Evolutionary conservation across 2,329 filamentous ascomycete genomes (phyloP).

Genomic region (Magnaporthiopsis rhizophila): DNA sequence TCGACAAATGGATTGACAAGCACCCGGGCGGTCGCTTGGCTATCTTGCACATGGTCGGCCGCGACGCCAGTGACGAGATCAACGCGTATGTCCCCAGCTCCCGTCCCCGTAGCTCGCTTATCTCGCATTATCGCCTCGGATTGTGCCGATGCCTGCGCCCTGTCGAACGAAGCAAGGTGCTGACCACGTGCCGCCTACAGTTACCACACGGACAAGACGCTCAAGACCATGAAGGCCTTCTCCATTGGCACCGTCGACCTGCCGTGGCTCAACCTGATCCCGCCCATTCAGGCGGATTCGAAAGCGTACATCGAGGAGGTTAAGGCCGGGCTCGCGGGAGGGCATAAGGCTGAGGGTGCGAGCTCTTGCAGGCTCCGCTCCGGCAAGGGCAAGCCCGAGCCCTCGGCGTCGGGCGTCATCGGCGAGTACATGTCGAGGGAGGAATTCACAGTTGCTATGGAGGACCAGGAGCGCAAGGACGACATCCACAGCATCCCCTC

Average conservation of each 20-base stretch:
- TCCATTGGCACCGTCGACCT: conserved; percentile 47
- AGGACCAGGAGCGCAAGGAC: conserved; percentile 24
- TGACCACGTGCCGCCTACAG: conserved; percentile 30
- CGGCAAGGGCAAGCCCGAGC: background rate
- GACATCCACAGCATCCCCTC: conserved; percentile 39
- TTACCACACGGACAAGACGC: conserved; percentile 46
- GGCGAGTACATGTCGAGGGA: background rate
- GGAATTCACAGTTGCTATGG: conserved; percentile 2
- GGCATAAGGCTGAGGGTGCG: background rate
- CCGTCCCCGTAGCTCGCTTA: background rate
- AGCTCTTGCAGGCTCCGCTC: background rate
- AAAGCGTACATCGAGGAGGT: conserved; percentile 11
- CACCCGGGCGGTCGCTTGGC: conserved; percentile 53
- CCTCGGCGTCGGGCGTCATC: background rate
- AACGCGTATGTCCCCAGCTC: conserved; percentile 35
- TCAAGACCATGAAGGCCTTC: conserved; percentile 50
- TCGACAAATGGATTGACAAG: conserved; percentile 49
- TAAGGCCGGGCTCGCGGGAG: background rate
- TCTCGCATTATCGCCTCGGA: background rate
- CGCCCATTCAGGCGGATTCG: conserved; percentile 37
- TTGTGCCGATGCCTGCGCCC: conserved; percentile 5
- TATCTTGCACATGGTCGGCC: conserved; percentile 53
- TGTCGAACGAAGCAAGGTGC: conserved; percentile 10
- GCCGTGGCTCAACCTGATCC: conserved; percentile 49
- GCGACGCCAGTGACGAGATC: conserved; percentile 52